A percentile compares a stretch with the other conserved stretches of the same genome.
phyloP scores from a whole-genome alignment of 2,329 filamentous ascomycete species.

The Amesomyces nigricolor region DNA sequence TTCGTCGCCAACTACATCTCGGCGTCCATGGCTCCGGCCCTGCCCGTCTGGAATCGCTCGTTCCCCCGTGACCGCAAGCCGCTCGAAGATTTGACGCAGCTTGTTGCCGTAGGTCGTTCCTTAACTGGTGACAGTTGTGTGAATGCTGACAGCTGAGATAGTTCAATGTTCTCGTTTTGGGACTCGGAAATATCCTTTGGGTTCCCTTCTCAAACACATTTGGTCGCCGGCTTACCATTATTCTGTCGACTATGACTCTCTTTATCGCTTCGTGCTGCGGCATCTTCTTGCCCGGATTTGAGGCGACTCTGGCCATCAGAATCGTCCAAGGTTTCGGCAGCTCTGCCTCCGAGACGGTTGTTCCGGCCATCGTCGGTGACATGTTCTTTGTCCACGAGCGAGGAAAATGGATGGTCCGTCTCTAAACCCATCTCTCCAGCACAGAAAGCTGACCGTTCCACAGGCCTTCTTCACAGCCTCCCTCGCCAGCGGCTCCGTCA shows the following conservation, averaged over 20 bases:
- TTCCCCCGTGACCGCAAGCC: conserved; percentile 28
- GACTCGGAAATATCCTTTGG: conserved; percentile 33
- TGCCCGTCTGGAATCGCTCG: conserved; percentile 30
- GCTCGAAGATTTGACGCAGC: conserved; percentile 26
- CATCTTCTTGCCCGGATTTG: conserved; percentile 16
- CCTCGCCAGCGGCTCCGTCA: conserved; percentile 29
- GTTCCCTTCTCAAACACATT: conserved; percentile 35
- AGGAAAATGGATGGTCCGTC: conserved; percentile 32
- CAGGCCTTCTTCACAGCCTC: conserved; percentile 33
- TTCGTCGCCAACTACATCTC: conserved; percentile 33
- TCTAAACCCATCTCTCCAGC: not conserved
- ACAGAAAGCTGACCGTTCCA: not conserved
- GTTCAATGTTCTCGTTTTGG: conserved; percentile 33
- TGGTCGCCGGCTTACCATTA: conserved; percentile 31
- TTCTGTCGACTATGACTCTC: conserved; percentile 26
- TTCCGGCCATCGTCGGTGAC: conserved; percentile 33
- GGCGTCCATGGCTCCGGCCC: conserved; percentile 31
- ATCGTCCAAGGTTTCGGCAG: conserved; percentile 33
- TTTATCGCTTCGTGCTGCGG: conserved; percentile 26
- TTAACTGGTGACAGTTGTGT: not conserved
- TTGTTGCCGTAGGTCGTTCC: conserved; percentile 29
- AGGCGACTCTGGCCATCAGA: conserved; percentile 28
- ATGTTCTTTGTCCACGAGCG: conserved; percentile 35
- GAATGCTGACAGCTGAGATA: conserved; percentile 12
- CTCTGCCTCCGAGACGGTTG: conserved; percentile 33